Conservation (phyloP, 305 asterid species). For the Fraxinus greggii region DNA sequence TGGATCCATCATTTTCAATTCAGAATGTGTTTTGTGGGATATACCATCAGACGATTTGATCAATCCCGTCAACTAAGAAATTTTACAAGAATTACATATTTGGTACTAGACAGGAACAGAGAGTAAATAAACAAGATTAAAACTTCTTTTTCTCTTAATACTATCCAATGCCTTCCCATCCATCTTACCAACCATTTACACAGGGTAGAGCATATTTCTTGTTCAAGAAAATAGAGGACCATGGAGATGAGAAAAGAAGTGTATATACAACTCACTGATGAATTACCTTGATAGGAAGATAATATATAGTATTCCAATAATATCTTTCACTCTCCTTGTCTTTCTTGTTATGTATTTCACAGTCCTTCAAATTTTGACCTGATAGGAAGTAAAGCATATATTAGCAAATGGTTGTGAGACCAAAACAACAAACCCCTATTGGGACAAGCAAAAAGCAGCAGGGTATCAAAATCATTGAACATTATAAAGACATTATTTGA, state of each 20-base stretch:
- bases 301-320: neutral
- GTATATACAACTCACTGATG: neutral
- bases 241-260: slow-evolving; percentile 5
- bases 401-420: neutral
- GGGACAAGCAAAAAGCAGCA: neutral
- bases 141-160: neutral
- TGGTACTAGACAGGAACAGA: neutral
- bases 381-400: neutral
- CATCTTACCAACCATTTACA: neutral
- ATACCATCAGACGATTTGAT: slow-evolving; percentile 74
- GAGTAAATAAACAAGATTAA: neutral
- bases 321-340: neutral
- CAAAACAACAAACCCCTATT: neutral
- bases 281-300: neutral
- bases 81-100: neutral
- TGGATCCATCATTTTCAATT: slow-evolving; percentile 49
- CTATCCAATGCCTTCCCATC: neutral
- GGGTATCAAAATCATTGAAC: neutral
- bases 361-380: neutral
- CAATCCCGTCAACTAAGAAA: slow-evolving; percentile 45
- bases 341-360: neutral
- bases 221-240: neutral
- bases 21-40: slow-evolving; percentile 83
- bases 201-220: neutral
- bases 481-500: neutral